phyloP scores from a whole-genome alignment of 192 early-diverging fungal species.

The Backusella morwellensis region DNA sequence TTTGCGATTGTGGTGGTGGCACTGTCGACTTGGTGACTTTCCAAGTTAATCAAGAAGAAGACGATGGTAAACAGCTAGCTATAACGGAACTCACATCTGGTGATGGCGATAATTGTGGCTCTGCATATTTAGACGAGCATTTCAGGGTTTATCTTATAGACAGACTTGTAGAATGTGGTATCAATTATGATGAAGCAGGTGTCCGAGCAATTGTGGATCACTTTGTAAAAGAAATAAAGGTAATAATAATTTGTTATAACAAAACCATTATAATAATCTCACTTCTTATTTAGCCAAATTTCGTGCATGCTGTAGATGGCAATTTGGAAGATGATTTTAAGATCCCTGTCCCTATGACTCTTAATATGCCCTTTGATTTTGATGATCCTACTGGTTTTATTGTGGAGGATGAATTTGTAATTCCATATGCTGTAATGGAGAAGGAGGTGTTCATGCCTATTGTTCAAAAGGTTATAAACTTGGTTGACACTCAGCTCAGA shows the following conservation, averaged over 20 bases:
- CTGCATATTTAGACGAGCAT: constrained; percentile 44
- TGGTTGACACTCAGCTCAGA: constrained; percentile 43
- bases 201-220: constrained; percentile 38
- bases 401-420: constrained; percentile 23
- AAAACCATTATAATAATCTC: background rate
- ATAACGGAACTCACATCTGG: constrained; percentile 49
- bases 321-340: constrained; percentile 37
- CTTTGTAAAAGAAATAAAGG: constrained; percentile 50
- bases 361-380: background rate
- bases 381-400: constrained; percentile 1
- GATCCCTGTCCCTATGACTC: constrained; percentile 34
- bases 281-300: constrained; percentile 32
- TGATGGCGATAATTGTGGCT: constrained; percentile 53
- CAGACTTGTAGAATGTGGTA: constrained; percentile 35
- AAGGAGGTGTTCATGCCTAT: constrained; percentile 47
- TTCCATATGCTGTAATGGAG: constrained; percentile 42
- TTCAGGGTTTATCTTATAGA: constrained; percentile 43
- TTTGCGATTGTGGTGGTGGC: constrained; percentile 54
- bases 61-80: constrained; percentile 19
- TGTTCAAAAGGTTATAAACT: constrained; percentile 37
- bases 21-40: constrained; percentile 53
- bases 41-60: constrained; percentile 26
- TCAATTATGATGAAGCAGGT: constrained; percentile 28
- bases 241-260: background rate
- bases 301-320: constrained; percentile 40